Evolutionary conservation across 2,329 filamentous ascomycete species (phyloP), one percentile per base, ranked within the genome.

Genomic region (Scolecobasidium constrictum): DNA sequence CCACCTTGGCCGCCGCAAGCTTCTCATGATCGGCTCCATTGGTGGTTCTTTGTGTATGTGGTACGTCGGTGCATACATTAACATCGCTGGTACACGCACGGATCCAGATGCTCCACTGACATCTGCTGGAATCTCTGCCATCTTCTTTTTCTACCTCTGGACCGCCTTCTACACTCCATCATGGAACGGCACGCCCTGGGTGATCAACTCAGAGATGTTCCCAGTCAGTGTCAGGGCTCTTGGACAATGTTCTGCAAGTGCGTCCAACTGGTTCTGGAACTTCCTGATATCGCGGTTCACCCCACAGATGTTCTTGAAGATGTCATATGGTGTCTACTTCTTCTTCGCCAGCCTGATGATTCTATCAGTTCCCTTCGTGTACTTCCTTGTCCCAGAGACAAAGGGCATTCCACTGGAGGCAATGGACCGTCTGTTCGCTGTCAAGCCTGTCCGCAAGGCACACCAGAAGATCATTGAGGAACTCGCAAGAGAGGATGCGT

Each of bases 121-220:
- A 20, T 57, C 51, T 35, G 71, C 67, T 15, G 77, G 77, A 12
- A 74, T 77, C 43, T 73, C 73, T 0, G 77, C 77, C 23, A 69
- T 82, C 46, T 77, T 79, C 59, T 83, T 85, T 67, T 83, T 85
- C 64, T 85, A 84, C 53, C 67, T 85, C 1, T 85, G 78, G 76
- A 83, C 81, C 1, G 75, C 72, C 0, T 78, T 80, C 58, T 87
- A 86, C 62, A 83, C 78, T 0, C 80, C 65, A 2, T 62, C 53
- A 0, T 84, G 79, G 80, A 83, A 83, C 54, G 80, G 79, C 2
- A 83, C 78, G 0, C 82, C 81, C 0, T 87, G 83, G 83, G 80
- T 87, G 17, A 63, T 83, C 54, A 84, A 84, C 65, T 60, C 56
- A 0, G 81, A 87, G 59, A 86, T 87, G 68, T 86, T 86, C 58